Evolutionary conservation across 164 flowering plant species (phyloP), one percentile per base, ranked within the genome.

Genomic region (Magnolia changhungtana): DNA sequence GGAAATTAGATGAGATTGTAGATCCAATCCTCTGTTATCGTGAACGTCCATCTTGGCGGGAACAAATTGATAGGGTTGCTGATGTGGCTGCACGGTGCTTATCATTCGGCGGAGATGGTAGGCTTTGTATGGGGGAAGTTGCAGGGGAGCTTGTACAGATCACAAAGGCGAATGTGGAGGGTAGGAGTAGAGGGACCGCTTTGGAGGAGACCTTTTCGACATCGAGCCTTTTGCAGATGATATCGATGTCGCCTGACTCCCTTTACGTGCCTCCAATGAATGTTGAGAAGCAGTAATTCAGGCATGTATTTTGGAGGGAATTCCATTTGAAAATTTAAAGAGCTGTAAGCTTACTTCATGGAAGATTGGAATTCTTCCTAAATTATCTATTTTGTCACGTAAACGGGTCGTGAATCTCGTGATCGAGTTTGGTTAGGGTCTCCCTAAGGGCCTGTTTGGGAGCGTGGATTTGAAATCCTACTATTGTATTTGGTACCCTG

Each of bases 171-270:
- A 84, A 81, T 75, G 63, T 76, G 49, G 87, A 84, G 75, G 87
- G 88, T 37, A 74, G 82, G 24, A 82, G 85, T 49, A 82, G 77
- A 75, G 86, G 86, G 58, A 29, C 19, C 2, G 68, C 67, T 23
- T 75, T 89, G 51, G 91, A 93, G 73, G 98, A 91, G 78, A 93
- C 96, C 13, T 91, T 93, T 69, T 93, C 96, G 1, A 90, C 91
- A 73, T 91, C 94, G 5, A 89, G 98, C 76, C 90, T 93, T 24
- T 90, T 93, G 69, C 98, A 93, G 80, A 93, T 93, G 98, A 88
- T 93, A 50, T 93, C 98, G 0, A 82, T 88, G 90, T 93, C 98
- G 21, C 98, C 98, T 11, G 98, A 93, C 73, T 90, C 95, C 65
- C 81, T 45, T 50, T 31, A 86, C 78, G 82, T 84, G 51, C 88